Conservation (phyloP, 805 yeast species). For the Lachancea lanzarotensis region DNA sequence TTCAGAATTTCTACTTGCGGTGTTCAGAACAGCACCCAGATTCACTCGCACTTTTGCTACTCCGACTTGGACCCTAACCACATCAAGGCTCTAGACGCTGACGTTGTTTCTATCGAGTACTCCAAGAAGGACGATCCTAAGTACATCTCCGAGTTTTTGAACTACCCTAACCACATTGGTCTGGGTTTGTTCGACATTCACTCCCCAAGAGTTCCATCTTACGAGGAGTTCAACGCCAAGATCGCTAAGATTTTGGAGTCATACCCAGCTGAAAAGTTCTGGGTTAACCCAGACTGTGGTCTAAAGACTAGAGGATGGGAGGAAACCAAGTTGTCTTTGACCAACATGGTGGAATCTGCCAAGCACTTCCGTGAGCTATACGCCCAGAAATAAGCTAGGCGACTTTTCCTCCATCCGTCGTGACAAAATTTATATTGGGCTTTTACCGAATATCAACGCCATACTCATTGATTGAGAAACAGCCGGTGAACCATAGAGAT, state of each 20-base stretch:
- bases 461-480: constrained; percentile 6
- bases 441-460: constrained; percentile 1
- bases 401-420: constrained; percentile 3
- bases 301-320: constrained; percentile 99
- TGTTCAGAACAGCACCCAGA: constrained; percentile 90
- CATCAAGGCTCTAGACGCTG: constrained; percentile 99
- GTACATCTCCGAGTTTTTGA: constrained; percentile 94
- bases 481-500: not conserved
- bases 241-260: constrained; percentile 91
- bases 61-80: constrained; percentile 99
- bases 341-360: constrained; percentile 99
- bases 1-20: constrained; percentile 99
- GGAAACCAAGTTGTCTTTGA: constrained; percentile 89
- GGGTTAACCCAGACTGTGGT: constrained; percentile 99
- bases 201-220: constrained; percentile 99
- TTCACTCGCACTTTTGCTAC: constrained; percentile 99
- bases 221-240: constrained; percentile 91
- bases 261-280: constrained; percentile 96
- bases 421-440: constrained; percentile 7
- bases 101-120: constrained; percentile 98
- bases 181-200: constrained; percentile 98
- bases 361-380: constrained; percentile 78
- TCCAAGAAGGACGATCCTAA: constrained; percentile 99
- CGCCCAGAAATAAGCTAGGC: constrained; percentile 23
- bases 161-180: constrained; percentile 99